A percentile compares a stretch with the other conserved stretches of the same genome.
Evolutionary conservation across 2,329 filamentous ascomycete species (phyloP).

Genomic region (Teratosphaeria destructans): DNA sequence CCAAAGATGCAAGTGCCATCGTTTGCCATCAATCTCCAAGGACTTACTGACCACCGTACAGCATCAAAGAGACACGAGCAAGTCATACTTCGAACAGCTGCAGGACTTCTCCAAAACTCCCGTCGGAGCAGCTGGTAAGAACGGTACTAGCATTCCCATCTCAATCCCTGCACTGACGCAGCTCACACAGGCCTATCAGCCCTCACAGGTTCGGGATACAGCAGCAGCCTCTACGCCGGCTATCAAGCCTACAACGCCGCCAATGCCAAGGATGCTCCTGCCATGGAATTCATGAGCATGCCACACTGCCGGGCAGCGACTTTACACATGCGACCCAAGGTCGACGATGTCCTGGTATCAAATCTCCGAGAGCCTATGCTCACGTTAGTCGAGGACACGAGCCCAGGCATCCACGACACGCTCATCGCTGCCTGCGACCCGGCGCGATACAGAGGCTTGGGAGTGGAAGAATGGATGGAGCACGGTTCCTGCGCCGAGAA

Average conservation of each 20-base stretch:
- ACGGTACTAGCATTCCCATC: conserved; percentile 6
- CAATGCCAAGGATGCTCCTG: conserved; percentile 24
- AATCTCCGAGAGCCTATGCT: conserved; percentile 38
- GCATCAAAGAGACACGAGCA: conserved; percentile 37
- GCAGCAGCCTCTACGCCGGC: conserved; percentile 38
- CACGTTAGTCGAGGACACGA: conserved; percentile 36
- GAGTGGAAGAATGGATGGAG: conserved; percentile 34
- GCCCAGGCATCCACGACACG: conserved; percentile 36
- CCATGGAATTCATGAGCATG: conserved; percentile 39
- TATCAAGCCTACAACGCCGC: conserved; percentile 37
- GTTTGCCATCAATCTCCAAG: not conserved
- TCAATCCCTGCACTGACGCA: conserved; percentile 13
- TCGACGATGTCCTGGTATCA: conserved; percentile 33
- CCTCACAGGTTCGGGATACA: conserved; percentile 37
- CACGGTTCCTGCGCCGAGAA: conserved; percentile 41
- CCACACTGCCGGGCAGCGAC: conserved; percentile 34
- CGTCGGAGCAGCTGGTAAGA: conserved; percentile 36
- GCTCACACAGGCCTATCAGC: conserved; percentile 24
- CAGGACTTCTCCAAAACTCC: conserved; percentile 42
- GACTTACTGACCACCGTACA: conserved; percentile 3
- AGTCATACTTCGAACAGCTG: conserved; percentile 40
- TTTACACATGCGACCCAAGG: conserved; percentile 31
- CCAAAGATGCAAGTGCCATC: conserved; percentile 23
- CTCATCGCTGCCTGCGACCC: conserved; percentile 40
- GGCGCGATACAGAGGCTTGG: conserved; percentile 31